These are phyloP conservation scores for Orbilia javanica DNA, from an alignment of 2,329 filamentous ascomycete genomes.

Conservation along the genomic window DNA sequence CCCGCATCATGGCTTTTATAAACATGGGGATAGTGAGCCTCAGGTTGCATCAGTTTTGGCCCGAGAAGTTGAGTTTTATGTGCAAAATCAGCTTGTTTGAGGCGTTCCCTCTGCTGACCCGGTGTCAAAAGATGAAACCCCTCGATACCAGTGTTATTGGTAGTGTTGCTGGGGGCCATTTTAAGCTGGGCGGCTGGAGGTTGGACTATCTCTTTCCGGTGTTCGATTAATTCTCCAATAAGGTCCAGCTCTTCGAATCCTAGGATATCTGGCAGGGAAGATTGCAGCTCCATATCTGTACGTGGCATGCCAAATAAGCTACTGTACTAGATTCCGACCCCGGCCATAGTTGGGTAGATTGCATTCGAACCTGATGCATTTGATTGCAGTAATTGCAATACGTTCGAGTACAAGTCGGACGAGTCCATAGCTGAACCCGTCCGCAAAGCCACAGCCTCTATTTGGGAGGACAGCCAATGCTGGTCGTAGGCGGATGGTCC, in stretches of 20 bases:
- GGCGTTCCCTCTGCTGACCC: slow-evolving; percentile 80
- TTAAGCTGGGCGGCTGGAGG: slow-evolving; percentile 64
- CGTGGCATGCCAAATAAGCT: slow-evolving; percentile 37
- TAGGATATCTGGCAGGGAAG: slow-evolving; percentile 86
- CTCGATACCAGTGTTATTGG: slow-evolving; percentile 64
- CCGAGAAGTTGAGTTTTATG: slow-evolving; percentile 84
- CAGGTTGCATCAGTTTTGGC: slow-evolving; percentile 77
- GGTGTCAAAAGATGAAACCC: slow-evolving; percentile 75
- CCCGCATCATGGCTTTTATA: slow-evolving; percentile 86
- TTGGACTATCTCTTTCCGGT: slow-evolving; percentile 77
- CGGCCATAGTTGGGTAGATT: slow-evolving; percentile 6
- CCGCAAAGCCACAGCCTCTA: slow-evolving; percentile 40
- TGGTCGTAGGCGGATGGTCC: slow-evolving; percentile 31
- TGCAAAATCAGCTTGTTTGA: slow-evolving; percentile 80
- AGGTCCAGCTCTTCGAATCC: slow-evolving; percentile 95
- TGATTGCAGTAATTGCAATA: slow-evolving; percentile 55
- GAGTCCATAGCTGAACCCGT: slow-evolving; percentile 52
- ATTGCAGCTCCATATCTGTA: slow-evolving; percentile 87
- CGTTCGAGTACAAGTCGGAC: slow-evolving; percentile 47
- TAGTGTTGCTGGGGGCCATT: slow-evolving; percentile 61
- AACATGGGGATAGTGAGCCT: slow-evolving; percentile 89
- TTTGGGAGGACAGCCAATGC: slow-evolving; percentile 52
- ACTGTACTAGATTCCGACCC: slow-evolving; percentile 62
- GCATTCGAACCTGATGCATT: slow-evolving; percentile 51
- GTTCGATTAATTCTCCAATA: slow-evolving; percentile 87